phyloP scores from a whole-genome alignment of 495 filamentous ascomycete genomes.

The Aspergillus cavernicola region DNA sequence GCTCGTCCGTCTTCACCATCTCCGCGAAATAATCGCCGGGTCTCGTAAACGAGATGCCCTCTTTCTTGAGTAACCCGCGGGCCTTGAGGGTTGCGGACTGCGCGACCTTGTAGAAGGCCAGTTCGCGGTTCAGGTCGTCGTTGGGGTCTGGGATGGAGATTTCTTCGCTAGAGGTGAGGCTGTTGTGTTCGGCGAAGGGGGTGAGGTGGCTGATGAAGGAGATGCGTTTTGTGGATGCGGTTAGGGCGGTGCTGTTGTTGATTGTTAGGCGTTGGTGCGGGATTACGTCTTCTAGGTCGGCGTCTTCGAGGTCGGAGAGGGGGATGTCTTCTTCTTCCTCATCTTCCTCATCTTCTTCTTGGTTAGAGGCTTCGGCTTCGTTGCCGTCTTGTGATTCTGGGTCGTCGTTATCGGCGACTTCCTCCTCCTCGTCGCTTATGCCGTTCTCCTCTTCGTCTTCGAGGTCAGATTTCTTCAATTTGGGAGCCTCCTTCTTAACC shows the following conservation, averaged over 20 bases:
- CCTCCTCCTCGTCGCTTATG: constrained; percentile 15
- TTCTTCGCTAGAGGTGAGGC: constrained; percentile 50
- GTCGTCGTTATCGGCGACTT: neutral
- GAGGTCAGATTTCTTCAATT: constrained; percentile 17
- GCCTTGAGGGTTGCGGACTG: constrained; percentile 71
- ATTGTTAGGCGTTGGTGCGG: constrained; percentile 92
- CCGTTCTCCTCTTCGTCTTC: constrained; percentile 24
- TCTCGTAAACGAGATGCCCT: constrained; percentile 78
- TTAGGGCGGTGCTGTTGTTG: constrained; percentile 90
- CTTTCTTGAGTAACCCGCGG: constrained; percentile 69
- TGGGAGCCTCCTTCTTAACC: neutral
- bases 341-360: constrained; percentile 44
- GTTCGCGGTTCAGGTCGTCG: constrained; percentile 85
- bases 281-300: constrained; percentile 79
- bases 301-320: constrained; percentile 76
- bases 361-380: constrained; percentile 21
- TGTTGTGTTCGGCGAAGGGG: constrained; percentile 64
- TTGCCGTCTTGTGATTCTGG: constrained; percentile 19
- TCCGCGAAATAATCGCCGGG: constrained; percentile 96
- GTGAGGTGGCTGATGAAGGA: constrained; percentile 55
- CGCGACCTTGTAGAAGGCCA: constrained; percentile 90
- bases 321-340: constrained; percentile 65
- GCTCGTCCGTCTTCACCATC: constrained; percentile 97
- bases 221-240: constrained; percentile 72
- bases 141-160: constrained; percentile 64